A percentile compares a stretch with the other conserved stretches of the same genome.
These are phyloP conservation scores for Combretum micranthum DNA, from an alignment of 345 rosid genomes.

Conservation along the genomic window DNA sequence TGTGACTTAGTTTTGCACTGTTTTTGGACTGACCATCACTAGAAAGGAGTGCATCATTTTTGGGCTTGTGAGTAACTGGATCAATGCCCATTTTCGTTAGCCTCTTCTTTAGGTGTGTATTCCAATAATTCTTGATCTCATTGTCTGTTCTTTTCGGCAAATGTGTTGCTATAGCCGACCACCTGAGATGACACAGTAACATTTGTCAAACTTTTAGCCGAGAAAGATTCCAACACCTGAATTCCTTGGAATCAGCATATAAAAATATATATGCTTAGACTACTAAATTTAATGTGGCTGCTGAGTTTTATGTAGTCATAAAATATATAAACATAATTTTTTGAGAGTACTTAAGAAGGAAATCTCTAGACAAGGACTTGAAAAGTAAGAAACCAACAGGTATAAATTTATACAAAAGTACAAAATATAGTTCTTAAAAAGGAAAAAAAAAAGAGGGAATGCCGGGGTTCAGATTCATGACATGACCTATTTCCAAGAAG, in stretches of 20 bases:
- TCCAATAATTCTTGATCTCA: slow-evolving; percentile 78
- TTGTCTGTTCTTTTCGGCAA: slow-evolving; percentile 74
- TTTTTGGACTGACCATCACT: slow-evolving; percentile 50
- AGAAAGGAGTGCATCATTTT: slow-evolving; percentile 43
- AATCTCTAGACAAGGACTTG: too few species aligned
- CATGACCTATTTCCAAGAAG: slow-evolving; percentile 82
- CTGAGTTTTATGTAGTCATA: too few species aligned
- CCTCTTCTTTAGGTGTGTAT: slow-evolving; percentile 66
- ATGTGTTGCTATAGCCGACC: slow-evolving; percentile 82
- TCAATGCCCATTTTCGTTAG: slow-evolving; percentile 72
- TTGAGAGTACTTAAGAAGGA: too few species aligned
- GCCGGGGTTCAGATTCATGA: too few species aligned
- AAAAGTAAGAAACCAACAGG: too few species aligned
- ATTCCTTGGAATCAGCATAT: too few species aligned
- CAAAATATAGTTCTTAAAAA: background rate
- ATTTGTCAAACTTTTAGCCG: slow-evolving; percentile 14
- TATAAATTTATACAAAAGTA: background rate
- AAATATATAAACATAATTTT: too few species aligned
- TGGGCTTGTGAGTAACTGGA: slow-evolving; percentile 76
- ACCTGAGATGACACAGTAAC: slow-evolving; percentile 28
- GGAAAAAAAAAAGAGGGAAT: background rate
- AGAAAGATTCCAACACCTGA: slow-evolving; percentile 6
- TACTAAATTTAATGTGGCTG: background rate
- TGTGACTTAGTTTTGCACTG: slow-evolving; percentile 72
- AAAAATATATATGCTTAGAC: background rate